Percentiles rank a stretch among this genome's conserved stretches.
phyloP scores from a whole-genome alignment of 2,329 filamentous ascomycete genomes.

The Hypoxylon sp. region DNA sequence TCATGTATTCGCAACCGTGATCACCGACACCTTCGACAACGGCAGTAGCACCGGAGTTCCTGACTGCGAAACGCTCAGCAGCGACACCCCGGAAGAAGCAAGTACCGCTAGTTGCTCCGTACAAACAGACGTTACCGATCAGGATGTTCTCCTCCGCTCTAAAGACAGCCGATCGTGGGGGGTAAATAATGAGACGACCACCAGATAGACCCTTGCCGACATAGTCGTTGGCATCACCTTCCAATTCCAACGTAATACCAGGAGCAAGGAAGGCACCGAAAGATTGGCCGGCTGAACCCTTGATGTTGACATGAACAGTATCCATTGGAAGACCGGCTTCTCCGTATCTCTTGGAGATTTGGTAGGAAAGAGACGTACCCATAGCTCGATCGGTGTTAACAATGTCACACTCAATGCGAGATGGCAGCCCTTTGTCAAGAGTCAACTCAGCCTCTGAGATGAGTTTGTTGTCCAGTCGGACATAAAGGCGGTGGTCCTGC shows the following conservation, averaged over 20 bases:
- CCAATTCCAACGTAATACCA: slow-evolving; percentile 93
- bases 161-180: slow-evolving; percentile 89
- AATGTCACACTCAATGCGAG: slow-evolving; percentile 94
- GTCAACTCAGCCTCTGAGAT: slow-evolving; percentile 96
- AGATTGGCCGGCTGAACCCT: slow-evolving; percentile 95
- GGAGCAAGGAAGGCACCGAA: slow-evolving; percentile 95
- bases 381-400: slow-evolving; percentile 96
- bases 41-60: slow-evolving; percentile 96
- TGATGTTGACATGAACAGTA: slow-evolving; percentile 96
- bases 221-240: slow-evolving; percentile 97
- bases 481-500: slow-evolving; percentile 94
- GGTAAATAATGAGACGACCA: slow-evolving; percentile 93
- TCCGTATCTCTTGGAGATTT: slow-evolving; percentile 92
- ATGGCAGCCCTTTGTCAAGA: slow-evolving; percentile 92
- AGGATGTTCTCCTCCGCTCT: slow-evolving; percentile 97
- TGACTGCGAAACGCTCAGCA: slow-evolving; percentile 95
- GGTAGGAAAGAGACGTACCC: slow-evolving; percentile 94
- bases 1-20: slow-evolving; percentile 99
- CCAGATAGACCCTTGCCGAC: slow-evolving; percentile 96
- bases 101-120: slow-evolving; percentile 90
- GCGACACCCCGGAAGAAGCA: slow-evolving; percentile 98
- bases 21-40: slow-evolving; percentile 97
- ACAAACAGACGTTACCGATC: slow-evolving; percentile 94
- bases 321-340: slow-evolving; percentile 91
- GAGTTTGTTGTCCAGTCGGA: slow-evolving; percentile 95